Evolutionary conservation across 2,329 filamentous ascomycete species (phyloP), one percentile per base, ranked within the genome.

Genomic region (Monosporascus sp.): DNA sequence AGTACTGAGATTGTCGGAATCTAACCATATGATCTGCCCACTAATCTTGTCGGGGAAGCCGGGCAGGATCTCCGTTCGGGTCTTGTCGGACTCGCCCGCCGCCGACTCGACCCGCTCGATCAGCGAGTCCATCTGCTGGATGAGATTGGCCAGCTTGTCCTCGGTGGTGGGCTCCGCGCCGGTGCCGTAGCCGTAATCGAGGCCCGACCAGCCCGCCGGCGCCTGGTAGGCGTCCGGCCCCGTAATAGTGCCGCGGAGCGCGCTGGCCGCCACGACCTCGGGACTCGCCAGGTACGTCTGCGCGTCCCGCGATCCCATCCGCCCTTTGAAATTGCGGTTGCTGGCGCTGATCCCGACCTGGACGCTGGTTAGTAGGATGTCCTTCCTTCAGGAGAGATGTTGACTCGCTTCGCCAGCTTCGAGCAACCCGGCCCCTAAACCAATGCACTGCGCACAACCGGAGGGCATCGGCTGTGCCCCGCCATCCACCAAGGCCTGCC

Each of bases 291-390:
- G 84, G 68, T 96, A 97, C 0, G 91, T 90, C 64, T 91, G 85
- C 0, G 91, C 89, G 5, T 89, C 83, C 3, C 81, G 84, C 16
- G 81, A 86, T 3, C 92, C 92, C 89, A 97, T 95, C 3, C 92
- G 84, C 0, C 91, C 92, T 71, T 92, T 92, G 77, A 93, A 97
- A 70, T 96, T 96, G 11, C 92, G 79, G 75, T 97, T 97, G 50
- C 79, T 85, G 0, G 91, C 89, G 56, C 80, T 86, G 61, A 97
- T 92, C 22, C 91, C 91, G 9, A 91, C 85, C 72, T 7, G 7
- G 26, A 26, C 26, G n/a, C 26, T 7, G 7, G 26, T 26, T 26
- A 26, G 26, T 26, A 7, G 7, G 26, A 26, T 7, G 26, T 26
- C 26, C 26, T 26, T 7, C 26, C 26, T 26, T 26, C 7, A 26